These are phyloP conservation scores for Mycena leptocephala DNA, from an alignment of 768 basidiomycete species.

Conservation along the genomic window DNA sequence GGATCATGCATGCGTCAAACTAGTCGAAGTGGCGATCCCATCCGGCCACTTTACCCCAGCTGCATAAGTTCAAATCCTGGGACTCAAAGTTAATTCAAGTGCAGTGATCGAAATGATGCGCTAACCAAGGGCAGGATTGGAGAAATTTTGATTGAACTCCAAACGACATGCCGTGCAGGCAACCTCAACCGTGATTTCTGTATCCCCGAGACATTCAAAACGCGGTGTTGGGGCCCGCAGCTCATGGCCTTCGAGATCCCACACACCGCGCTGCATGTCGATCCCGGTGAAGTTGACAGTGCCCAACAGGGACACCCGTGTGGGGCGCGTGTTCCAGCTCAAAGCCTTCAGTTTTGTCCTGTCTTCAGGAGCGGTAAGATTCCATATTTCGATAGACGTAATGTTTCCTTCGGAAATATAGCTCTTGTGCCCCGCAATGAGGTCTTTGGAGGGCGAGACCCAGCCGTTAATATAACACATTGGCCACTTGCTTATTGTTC, in stretches of 20 bases:
- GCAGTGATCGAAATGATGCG: not conserved
- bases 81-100: not conserved
- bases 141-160: conserved; percentile 34
- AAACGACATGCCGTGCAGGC: conserved; percentile 31
- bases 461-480: conserved; percentile 29
- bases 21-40: no score
- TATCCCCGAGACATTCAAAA: conserved; percentile 9
- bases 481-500: conserved; percentile 6
- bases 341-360: not conserved
- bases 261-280: not conserved
- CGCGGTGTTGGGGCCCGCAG: not conserved
- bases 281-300: conserved; percentile 4
- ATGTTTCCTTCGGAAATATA: conserved; percentile 23
- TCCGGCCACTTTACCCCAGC: conserved; percentile 3
- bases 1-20: no score
- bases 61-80: conserved; percentile 29
- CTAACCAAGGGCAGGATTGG: conserved; percentile 32
- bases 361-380: conserved; percentile 15
- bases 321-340: conserved; percentile 13
- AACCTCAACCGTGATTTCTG: conserved; percentile 26
- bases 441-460: conserved; percentile 24
- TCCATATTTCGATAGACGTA: conserved; percentile 37
- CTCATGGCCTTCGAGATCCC: not conserved
- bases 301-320: not conserved
- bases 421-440: no score